phyloP scores from a whole-genome alignment of 208 protist genomes.

The Baffinella frigidus region DNA sequence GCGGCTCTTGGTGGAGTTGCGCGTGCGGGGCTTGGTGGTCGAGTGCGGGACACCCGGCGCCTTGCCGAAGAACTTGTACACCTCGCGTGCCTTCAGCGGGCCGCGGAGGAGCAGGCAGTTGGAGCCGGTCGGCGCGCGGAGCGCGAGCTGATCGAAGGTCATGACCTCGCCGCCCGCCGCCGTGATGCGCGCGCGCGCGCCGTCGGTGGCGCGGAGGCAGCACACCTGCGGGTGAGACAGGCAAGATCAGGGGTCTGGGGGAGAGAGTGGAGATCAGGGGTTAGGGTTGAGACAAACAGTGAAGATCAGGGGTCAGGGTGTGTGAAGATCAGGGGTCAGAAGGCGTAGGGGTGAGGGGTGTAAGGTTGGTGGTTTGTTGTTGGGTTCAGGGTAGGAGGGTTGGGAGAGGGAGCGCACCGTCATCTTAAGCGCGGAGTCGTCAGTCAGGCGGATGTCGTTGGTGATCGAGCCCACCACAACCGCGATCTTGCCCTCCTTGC shows the following conservation, averaged over 20 bases:
- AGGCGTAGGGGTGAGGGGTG: no score
- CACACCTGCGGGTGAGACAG: constrained; percentile 77
- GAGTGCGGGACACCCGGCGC: constrained; percentile 82
- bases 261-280: no score
- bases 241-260: constrained; percentile 71
- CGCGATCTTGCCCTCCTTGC: constrained; percentile 84
- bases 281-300: no score
- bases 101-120: constrained; percentile 97
- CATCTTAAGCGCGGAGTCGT: no score
- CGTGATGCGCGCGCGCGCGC: constrained; percentile 94
- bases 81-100: constrained; percentile 88
- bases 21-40: background rate
- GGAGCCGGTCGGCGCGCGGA: constrained; percentile 91
- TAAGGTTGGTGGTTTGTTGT: no score
- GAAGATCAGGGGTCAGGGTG: no score
- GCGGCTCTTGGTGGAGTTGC: constrained; percentile 74
- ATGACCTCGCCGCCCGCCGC: constrained; percentile 96
- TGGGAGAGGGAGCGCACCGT: no score
- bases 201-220: constrained; percentile 97
- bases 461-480: constrained; percentile 98
- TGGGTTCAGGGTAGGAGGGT: no score
- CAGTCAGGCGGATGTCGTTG: constrained; percentile 93
- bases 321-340: no score
- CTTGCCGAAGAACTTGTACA: constrained; percentile 94
- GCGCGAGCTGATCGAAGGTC: constrained; percentile 99